Percentiles rank a stretch among this genome's conserved stretches.
Conservation (phyloP, 192 early-diverging fungal genomes). For the Rhizoclosmatium sp. region DNA sequence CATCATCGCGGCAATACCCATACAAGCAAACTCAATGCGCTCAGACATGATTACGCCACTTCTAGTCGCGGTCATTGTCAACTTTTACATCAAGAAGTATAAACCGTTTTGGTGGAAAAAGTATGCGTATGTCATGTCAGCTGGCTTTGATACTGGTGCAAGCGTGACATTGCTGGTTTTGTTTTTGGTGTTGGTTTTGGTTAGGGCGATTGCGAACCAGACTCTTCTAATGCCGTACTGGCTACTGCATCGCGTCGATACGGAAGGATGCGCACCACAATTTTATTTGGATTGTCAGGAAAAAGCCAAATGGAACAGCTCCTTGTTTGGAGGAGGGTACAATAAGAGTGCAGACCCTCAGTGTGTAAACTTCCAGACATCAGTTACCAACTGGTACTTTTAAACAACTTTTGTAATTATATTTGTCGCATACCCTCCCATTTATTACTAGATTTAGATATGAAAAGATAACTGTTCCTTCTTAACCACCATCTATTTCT, state of each 20-base stretch:
- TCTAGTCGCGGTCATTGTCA: conserved; percentile 26
- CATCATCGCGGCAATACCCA: conserved; percentile 22
- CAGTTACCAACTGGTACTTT: no score
- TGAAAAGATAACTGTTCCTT: background rate
- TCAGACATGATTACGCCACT: conserved; percentile 28
- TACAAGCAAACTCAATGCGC: background rate
- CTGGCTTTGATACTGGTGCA: conserved; percentile 65
- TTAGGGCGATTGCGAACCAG: background rate
- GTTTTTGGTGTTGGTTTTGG: conserved; percentile 25
- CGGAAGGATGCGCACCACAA: conserved; percentile 23
- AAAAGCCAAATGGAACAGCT: background rate
- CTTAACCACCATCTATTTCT: background rate
- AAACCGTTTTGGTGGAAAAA: conserved; percentile 63
- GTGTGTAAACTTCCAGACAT: no score
- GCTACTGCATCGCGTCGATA: conserved; percentile 15
- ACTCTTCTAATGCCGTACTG: conserved; percentile 24
- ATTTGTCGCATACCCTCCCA: no score
- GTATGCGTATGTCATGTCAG: conserved; percentile 75
- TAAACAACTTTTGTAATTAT: no score
- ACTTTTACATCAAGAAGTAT: conserved; percentile 27
- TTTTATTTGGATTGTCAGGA: conserved; percentile 7
- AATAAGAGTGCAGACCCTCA: background rate
- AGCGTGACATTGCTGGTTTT: conserved; percentile 43
- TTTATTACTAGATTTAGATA: background rate
- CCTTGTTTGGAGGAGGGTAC: background rate